phyloP scores from a whole-genome alignment of 805 yeast genomes.

The Candida coquimbonensis region DNA sequence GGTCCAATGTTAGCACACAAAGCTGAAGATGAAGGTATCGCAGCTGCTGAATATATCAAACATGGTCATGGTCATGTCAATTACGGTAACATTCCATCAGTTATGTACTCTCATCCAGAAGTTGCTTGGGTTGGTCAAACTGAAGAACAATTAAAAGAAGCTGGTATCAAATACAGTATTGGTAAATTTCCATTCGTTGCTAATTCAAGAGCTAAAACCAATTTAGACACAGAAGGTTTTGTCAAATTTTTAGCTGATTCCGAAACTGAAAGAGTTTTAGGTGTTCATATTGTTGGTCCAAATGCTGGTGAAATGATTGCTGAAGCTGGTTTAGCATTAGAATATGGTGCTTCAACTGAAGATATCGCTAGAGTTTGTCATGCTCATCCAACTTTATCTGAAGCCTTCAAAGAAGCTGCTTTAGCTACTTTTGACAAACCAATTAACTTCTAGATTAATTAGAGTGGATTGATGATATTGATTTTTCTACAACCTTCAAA shows the following conservation, averaged over 20 bases:
- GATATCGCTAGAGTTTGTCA: constrained; percentile 97
- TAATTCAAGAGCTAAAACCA: constrained; percentile 98
- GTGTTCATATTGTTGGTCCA: constrained; percentile 96
- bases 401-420: constrained; percentile 98
- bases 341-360: constrained; percentile 98
- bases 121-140: constrained; percentile 99
- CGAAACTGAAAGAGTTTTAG: constrained; percentile 93
- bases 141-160: constrained; percentile 90
- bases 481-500: neutral
- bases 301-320: constrained; percentile 99
- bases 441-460: constrained; percentile 57
- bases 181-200: constrained; percentile 99
- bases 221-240: constrained; percentile 93
- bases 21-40: constrained; percentile 99
- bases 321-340: constrained; percentile 95
- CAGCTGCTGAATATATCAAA: constrained; percentile 93
- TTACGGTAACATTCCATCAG: constrained; percentile 96
- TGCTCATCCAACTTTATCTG: constrained; percentile 97
- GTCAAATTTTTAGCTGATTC: constrained; percentile 95
- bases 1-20: constrained; percentile 99
- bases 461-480: neutral
- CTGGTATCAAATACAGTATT: constrained; percentile 83
- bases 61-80: constrained; percentile 95
- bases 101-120: constrained; percentile 99
- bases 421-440: constrained; percentile 88